Base-by-base conservation (phyloP, 495 filamentous ascomycete species). In the Lasiosphaeriaceae sp. region DNA sequence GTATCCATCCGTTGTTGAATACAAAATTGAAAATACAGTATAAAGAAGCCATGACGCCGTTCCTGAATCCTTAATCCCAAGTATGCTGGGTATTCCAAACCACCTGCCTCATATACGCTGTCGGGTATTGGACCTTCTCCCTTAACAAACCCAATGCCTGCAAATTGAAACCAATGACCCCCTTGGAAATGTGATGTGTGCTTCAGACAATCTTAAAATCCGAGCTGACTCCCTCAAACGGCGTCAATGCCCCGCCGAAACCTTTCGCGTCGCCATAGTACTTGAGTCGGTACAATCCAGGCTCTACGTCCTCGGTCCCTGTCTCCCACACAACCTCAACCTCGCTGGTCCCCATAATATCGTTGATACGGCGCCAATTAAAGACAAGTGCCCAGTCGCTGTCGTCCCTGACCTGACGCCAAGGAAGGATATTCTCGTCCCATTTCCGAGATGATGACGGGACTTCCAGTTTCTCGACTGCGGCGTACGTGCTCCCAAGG, bases 211-310 rank as follows among this genome's bases (percentile, higher is more conserved):
- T 59, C 21, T 66, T 80, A 74, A 97, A 95, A 56, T 66, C 70
- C 31, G 79, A 75, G 66, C 89, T 90, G 14, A 80, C 76, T 0
- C 92, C 92, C 67, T 92, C 86, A 77, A 97, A 96, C 48, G 78
- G 64, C 41, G 76, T 80, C 46, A 96, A 82, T 19, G 63, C 71
- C n/a, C 92, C 92, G 11, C 74, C 67, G 22, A 86, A 56, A 16
- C 76, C 74, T 79, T 92, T 97, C 22, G 83, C 80, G 71, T 96
- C 90, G 0, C 93, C 93, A 74, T 83, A 94, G 64, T 97, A 97
- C 73, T 80, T 80, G 53, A 97, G 72, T 24, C 92, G 78, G 75
- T 96, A 97, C 61, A 77, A 77, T 82, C 63, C 68, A 3, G 69
- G 64, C 68, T 84, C 86, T 65, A 66, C 66, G 69, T 52, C 80